Base-by-base conservation (phyloP, 2,329 filamentous ascomycete species). In the Aureobasidium pullulans region DNA sequence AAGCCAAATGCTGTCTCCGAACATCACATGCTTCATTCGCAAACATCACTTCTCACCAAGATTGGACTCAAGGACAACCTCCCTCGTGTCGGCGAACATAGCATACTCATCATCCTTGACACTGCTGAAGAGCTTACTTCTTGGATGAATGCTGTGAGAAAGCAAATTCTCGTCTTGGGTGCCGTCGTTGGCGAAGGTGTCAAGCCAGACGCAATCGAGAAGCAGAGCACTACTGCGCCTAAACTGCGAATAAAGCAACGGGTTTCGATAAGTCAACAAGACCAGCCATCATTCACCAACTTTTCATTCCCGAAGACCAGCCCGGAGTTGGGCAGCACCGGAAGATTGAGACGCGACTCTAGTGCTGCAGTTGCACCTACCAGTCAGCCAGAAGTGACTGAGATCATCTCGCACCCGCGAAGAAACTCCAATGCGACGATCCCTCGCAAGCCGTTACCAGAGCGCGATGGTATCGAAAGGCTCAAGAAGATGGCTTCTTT, bases 81-180 rank as follows among this genome's bases (percentile, higher is more conserved):
- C 58, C 61, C 66, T 2, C 82, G 80, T 67, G 80, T 80, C 62
- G 76, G 79, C 16, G 81, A 82, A 1, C 79, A 82, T 0, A 88
- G 84, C 62, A 81, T 91, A 59, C 74, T 94, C 28, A 79, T 94
- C 69, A 83, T 93, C 0, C 85, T 92, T 63, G 84, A 90, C 56
- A 84, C 76, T 62, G 84, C 86, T 2, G 83, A 87, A 63, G 85
- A 89, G 46, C 89, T 93, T 87, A 86, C 90, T 61, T 75, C 77
- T 44, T 94, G 89, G 89, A 83, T 93, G 69, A 78, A 80, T 1
- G 77, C 80, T 0, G 75, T 93, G 32, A 81, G 89, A 40, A 80
- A 80, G 58, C 85, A 89, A 67, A 91, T 93, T 54, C 85, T 89
- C 65, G 76, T 77, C 6, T 73, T 89, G 7, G 87, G 87, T 31